phyloP scores from a whole-genome alignment of 805 yeast species.

The Blastobotrys parvus region DNA sequence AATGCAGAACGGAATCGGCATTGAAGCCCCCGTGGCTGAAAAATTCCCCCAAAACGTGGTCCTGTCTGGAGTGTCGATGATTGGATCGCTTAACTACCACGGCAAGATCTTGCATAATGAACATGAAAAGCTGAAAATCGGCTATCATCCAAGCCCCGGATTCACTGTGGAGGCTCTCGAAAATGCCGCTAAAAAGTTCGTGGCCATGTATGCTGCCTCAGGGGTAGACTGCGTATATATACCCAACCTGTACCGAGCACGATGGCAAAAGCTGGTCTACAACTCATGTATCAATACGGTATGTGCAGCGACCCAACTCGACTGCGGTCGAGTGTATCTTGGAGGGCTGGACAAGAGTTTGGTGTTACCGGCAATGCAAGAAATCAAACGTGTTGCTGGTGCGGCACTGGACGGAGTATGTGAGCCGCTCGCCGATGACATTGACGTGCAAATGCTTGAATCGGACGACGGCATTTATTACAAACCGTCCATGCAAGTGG shows the following conservation, averaged over 20 bases:
- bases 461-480: conserved; percentile 53
- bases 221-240: conserved; percentile 35
- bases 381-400: conserved; percentile 55
- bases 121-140: conserved; percentile 42
- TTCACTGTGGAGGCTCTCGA: conserved; percentile 21
- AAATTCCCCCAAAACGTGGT: conserved; percentile 43
- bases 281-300: conserved; percentile 60
- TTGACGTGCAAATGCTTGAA: conserved; percentile 43
- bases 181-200: conserved; percentile 36
- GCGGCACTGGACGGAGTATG: conserved; percentile 58
- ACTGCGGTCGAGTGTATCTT: conserved; percentile 45
- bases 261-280: conserved; percentile 64
- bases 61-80: conserved; percentile 56
- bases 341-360: conserved; percentile 36
- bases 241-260: conserved; percentile 39
- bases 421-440: conserved; percentile 31
- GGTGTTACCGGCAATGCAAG: conserved; percentile 57
- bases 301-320: conserved; percentile 50
- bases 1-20: conserved; percentile 60
- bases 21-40: conserved; percentile 46
- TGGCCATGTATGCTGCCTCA: conserved; percentile 38
- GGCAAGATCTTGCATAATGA: conserved; percentile 45
- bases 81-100: conserved; percentile 47
- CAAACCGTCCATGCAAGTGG: conserved; percentile 69
- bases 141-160: conserved; percentile 39